These are phyloP conservation scores for Exidia glandulosa DNA, from an alignment of 768 basidiomycete genomes.

Conservation along the genomic window DNA sequence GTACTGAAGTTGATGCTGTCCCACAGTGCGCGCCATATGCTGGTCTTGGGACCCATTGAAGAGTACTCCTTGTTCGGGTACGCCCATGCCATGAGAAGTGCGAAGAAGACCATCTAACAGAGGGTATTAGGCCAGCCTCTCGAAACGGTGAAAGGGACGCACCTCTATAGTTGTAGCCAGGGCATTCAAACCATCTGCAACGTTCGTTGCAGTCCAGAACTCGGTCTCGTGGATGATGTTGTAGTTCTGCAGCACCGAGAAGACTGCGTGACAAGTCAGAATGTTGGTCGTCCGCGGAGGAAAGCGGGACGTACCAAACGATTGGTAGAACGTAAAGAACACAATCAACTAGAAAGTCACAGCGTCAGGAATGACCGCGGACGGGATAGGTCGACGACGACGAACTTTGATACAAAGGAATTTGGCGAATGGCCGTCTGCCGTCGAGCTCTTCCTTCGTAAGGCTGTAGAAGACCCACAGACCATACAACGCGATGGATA, in stretches of 20 bases:
- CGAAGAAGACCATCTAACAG: constrained; percentile 74
- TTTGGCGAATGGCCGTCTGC: constrained; percentile 68
- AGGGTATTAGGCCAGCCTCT: no score
- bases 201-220: constrained; percentile 78
- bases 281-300: background rate
- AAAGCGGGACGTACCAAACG: constrained; percentile 40
- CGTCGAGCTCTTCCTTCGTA: constrained; percentile 67
- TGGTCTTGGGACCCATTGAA: constrained; percentile 35
- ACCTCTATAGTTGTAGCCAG: constrained; percentile 80
- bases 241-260: constrained; percentile 47
- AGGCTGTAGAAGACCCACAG: constrained; percentile 75
- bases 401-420: constrained; percentile 67
- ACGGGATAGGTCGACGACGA: background rate
- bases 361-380: constrained; percentile 5
- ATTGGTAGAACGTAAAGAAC: constrained; percentile 83
- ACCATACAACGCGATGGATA: constrained; percentile 66
- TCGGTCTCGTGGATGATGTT: constrained; percentile 62
- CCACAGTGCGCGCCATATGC: constrained; percentile 60
- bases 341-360: constrained; percentile 43
- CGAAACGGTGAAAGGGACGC: constrained; percentile 10
- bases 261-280: background rate
- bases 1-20: constrained; percentile 47
- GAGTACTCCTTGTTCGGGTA: constrained; percentile 64
- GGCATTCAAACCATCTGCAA: constrained; percentile 75
- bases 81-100: constrained; percentile 72